Evolutionary conservation across 2,329 filamentous ascomycete species (phyloP), one percentile per base, ranked within the genome.

Genomic region (Byssothecium circinans): DNA sequence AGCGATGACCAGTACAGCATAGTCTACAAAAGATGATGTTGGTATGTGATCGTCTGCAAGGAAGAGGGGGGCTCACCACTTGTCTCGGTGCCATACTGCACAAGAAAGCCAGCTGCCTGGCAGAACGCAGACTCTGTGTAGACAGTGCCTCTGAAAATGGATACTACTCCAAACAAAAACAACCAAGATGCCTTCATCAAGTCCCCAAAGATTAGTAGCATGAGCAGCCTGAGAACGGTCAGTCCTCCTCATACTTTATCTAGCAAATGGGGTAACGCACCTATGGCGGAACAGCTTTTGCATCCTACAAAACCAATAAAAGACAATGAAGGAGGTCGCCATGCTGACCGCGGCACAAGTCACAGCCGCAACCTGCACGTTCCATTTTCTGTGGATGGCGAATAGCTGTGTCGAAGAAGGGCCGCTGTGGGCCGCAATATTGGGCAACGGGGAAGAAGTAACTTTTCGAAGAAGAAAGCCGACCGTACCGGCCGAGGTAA

Each of bases 261-360:
- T 3, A 8, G 1, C 10, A 14, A 15, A 10, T n/a, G 8, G 20
- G 11, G 42, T 45, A 35, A 20, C 81, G 72, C 73, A 85, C 84
- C 86, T 83, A 65, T 91, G 86, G 37, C 88, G 81, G 67, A 91
- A 91, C 53, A 80, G 84, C 61, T 86, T 80, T 56, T 82, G 79
- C 85, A 91, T 91, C 52, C 82, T 79, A 47, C 82, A 74, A 62
- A 91, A 90, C 84, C 85, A 90, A 70, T 86, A 87, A 33, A 86
- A 78, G 2, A 83, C 78, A 23, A 81, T 62, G 6, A 83, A 58
- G 0, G 79, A 80, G 10, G 81, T 75, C 2, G 78, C 43, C 25
- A 88, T 72, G 57, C 85, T 88, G 54, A 83, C 49, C 1, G 74
- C 56, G 1, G 74, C 69, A 37, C 65, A 70, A 8, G 60, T 58